Conservation (phyloP, 75 land plant genomes). For the Cunninghamia lanceolata region DNA sequence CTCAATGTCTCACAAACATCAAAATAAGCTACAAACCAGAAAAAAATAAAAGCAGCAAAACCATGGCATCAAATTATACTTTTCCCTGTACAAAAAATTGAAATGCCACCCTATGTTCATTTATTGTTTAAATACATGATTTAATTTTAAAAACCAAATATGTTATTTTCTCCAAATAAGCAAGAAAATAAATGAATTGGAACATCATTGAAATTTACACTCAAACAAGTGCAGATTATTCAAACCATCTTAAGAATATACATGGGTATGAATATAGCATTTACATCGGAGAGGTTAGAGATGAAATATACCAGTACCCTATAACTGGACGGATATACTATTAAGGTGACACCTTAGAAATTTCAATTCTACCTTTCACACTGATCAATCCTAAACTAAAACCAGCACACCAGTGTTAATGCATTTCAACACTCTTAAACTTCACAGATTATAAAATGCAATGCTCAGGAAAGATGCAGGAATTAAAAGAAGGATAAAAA, state of each 20-base stretch:
- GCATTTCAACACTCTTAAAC: not conserved
- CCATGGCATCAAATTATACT: not conserved
- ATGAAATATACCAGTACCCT: not conserved
- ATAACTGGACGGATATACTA: not conserved
- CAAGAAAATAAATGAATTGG: not conserved
- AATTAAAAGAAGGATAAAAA: not conserved
- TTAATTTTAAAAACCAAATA: not conserved
- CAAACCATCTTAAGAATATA: not conserved
- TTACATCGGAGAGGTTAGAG: not conserved
- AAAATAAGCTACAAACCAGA: not conserved
- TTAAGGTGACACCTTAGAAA: not conserved
- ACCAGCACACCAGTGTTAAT: not conserved
- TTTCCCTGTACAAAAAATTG: not conserved
- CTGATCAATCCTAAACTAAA: not conserved
- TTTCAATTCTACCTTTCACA: not conserved
- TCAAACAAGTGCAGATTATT: not conserved
- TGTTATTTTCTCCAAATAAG: not conserved
- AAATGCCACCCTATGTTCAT: not conserved
- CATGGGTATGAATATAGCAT: not conserved
- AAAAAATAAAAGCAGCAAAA: not conserved
- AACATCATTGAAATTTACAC: not conserved
- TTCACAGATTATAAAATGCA: not conserved
- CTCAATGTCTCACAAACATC: not conserved
- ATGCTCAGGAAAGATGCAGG: not conserved
- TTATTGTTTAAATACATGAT: not conserved